Conservation (phyloP, 352 stramenopile genomes). For the Phytopythium delawarense region DNA sequence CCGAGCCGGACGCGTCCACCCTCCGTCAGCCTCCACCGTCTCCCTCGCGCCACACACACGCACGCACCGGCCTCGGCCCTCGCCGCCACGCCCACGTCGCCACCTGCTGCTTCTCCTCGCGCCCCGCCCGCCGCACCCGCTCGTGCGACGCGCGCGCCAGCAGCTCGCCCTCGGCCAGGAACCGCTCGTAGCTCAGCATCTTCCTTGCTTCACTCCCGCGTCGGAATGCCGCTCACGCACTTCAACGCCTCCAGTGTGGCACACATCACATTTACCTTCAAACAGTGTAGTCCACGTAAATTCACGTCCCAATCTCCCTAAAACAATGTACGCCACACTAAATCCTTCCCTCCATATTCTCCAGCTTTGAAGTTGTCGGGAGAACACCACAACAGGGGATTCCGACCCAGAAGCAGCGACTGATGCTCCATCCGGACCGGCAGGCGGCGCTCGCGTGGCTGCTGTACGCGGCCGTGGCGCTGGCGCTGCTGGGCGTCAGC, state of each 20-base stretch:
- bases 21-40: not conserved
- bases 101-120: not conserved
- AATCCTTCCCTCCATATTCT: not conserved
- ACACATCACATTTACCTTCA: too few species aligned
- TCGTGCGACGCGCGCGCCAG: slow-evolving; percentile 39
- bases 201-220: not conserved
- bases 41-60: not conserved
- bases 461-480: slow-evolving; percentile 56
- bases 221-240: too few species aligned
- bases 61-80: slow-evolving; percentile 40
- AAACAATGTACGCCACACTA: not conserved
- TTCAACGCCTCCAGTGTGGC: too few species aligned
- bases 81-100: slow-evolving; percentile 59
- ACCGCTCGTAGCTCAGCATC: slow-evolving; percentile 42
- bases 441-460: slow-evolving; percentile 33
- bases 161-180: slow-evolving; percentile 38
- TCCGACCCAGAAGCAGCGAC: not conserved
- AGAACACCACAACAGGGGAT: not conserved
- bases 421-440: not conserved
- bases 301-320: not conserved
- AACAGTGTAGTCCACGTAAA: too few species aligned
- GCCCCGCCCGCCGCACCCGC: slow-evolving; percentile 10
- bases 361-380: not conserved
- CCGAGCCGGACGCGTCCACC: not conserved
- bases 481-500: slow-evolving; percentile 55